Conservation (phyloP, 345 rosid species). For the Populus nigra region DNA sequence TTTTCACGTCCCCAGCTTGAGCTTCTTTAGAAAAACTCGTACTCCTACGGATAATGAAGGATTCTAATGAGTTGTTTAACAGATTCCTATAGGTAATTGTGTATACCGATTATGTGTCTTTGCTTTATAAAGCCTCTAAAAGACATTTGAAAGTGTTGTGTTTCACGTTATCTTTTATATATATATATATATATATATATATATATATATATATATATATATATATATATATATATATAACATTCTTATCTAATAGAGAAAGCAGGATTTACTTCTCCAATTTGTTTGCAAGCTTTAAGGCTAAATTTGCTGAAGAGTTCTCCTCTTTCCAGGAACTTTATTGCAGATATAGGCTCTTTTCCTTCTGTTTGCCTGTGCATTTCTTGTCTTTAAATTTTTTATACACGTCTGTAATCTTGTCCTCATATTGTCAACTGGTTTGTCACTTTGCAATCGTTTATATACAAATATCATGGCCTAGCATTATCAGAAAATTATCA, state of each 20-base stretch:
- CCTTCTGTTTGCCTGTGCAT: not conserved
- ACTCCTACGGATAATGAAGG: not conserved
- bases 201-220: no score
- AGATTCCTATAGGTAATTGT: not conserved
- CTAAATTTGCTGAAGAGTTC: conserved; percentile 28
- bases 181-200: no score
- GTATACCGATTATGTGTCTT: not conserved
- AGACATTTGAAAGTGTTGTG: conserved; percentile 5
- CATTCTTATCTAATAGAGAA: not conserved
- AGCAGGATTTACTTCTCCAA: conserved; percentile 13
- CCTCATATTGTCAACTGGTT: conserved; percentile 9
- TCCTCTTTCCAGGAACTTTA: conserved; percentile 16
- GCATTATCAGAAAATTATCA: no score
- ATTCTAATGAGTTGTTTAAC: conserved; percentile 3
- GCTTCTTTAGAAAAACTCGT: not conserved
- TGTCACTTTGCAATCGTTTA: not conserved
- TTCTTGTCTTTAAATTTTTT: conserved; percentile 4
- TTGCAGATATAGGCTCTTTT: conserved; percentile 6
- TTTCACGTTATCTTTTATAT: conserved; percentile 8
- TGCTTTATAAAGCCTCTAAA: conserved; percentile 15
- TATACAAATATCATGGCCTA: not conserved
- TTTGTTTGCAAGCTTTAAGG: conserved; percentile 33
- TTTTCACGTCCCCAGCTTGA: not conserved
- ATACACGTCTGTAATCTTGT: conserved; percentile 2
- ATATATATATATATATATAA: not conserved